Evolutionary conservation across 306 rosid species (phyloP), one percentile per base, ranked within the genome.

Genomic region (Ammopiptanthus mongolicus): DNA sequence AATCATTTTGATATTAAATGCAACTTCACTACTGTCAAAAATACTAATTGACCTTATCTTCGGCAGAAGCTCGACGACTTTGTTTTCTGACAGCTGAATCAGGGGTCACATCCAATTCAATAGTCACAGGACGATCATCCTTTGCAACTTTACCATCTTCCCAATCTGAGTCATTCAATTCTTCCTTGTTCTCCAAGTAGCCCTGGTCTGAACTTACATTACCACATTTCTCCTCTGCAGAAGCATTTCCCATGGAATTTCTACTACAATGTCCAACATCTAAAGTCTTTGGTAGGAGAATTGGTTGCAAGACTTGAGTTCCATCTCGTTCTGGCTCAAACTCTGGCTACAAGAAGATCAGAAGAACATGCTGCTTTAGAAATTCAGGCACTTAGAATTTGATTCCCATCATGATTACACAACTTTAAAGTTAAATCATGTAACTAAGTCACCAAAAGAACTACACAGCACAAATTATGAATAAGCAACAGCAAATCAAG

Each of bases 161-260:
- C 98, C 97, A 91, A 82, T 91, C 96, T 0, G 87, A 82, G 80
- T 91, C 93, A 82, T 87, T 64, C 76, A 87, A 57, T 48, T 91
- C 96, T 66, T 85, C 94, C 81, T 34, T 65, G 47, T 73, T 73
- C 11, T 91, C 82, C 17, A 65, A 36, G 65, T 48, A 23, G 70
- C 60, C 51, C 66, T 71, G 50, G 65, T 66, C 80, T n/a, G 81
- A 51, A 82, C 66, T 76, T 78, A 28, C 75, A 72, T 44, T 77
- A 53, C 62, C 81, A 84, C 68, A 72, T 52, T 81, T 80, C 34
- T 69, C 84, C 46, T 83, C 84, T 6, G 46, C 28, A 1, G 80
- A 83, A 48, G 75, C 57, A 69, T 79, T 82, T 62, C 28, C 78
- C 44, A 3, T 28, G 57, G 86, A 77, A 77, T 79, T 75, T 82